A percentile compares a stretch with the other conserved stretches of the same genome.
Conservation (phyloP, 2,329 filamentous ascomycete genomes). For the Fusarium virguliforme region DNA sequence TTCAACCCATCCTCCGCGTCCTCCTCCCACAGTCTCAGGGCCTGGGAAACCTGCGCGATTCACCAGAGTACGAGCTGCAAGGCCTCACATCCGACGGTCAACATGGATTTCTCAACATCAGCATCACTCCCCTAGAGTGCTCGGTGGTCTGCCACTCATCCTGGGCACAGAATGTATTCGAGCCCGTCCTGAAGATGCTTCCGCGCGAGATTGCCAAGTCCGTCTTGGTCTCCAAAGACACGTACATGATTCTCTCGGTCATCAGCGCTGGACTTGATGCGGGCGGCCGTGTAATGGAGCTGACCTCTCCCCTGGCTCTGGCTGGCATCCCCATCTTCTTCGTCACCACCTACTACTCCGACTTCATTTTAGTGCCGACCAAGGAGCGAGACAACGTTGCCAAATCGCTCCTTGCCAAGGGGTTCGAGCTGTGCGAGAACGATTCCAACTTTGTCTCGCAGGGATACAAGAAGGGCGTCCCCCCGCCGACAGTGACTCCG, state of each 20-base stretch:
- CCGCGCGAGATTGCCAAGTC: conserved; percentile 66
- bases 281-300: conserved; percentile 89
- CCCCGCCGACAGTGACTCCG: conserved; percentile 61
- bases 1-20: conserved; percentile 90
- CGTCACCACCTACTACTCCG: conserved; percentile 97
- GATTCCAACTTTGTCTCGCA: conserved; percentile 76
- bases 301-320: conserved; percentile 91
- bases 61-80: conserved; percentile 59
- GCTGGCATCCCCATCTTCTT: conserved; percentile 98
- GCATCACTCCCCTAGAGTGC: conserved; percentile 92
- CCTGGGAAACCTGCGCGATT: conserved; percentile 56
- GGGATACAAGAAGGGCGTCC: conserved; percentile 52
- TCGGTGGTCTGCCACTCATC: conserved; percentile 89
- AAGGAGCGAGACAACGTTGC: conserved; percentile 83
- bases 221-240: conserved; percentile 84
- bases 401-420: conserved; percentile 81
- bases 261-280: conserved; percentile 92
- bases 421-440: conserved; percentile 86
- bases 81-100: conserved; percentile 68
- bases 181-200: conserved; percentile 77
- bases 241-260: conserved; percentile 91
- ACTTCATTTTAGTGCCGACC: conserved; percentile 92
- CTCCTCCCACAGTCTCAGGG: conserved; percentile 77
- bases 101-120: conserved; percentile 93
- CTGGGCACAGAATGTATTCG: conserved; percentile 82